Evolutionary conservation across 2,329 filamentous ascomycete genomes (phyloP).

Genomic region (Alternaria brassicicola): DNA sequence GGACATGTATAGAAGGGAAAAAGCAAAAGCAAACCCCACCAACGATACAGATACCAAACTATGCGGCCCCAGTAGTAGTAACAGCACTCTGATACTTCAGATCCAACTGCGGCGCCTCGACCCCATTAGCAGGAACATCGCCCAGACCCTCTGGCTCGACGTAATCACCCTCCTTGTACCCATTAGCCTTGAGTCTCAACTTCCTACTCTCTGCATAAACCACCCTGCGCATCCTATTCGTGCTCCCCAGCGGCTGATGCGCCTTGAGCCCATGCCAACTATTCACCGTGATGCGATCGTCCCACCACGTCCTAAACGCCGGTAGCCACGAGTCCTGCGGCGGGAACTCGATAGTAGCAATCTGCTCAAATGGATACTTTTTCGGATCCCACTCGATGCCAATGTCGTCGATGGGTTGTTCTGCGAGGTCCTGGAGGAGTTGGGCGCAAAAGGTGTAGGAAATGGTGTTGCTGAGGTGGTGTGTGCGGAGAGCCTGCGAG

Average conservation of each 20-base stretch:
- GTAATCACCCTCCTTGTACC: slow-evolving; percentile 44
- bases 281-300: slow-evolving; percentile 50
- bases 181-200: slow-evolving; percentile 49
- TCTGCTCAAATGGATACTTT: slow-evolving; percentile 57
- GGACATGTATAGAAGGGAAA: background rate
- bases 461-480: slow-evolving; percentile 24
- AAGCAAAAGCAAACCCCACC: background rate
- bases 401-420: slow-evolving; percentile 48
- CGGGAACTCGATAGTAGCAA: slow-evolving; percentile 52
- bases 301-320: slow-evolving; percentile 51
- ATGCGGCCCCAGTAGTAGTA: slow-evolving; percentile 21
- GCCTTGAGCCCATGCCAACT: slow-evolving; percentile 50
- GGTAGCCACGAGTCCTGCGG: slow-evolving; percentile 51
- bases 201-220: slow-evolving; percentile 52
- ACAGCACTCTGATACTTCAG: slow-evolving; percentile 26
- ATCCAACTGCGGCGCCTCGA: slow-evolving; percentile 21
- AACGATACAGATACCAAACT: background rate
- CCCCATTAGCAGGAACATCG: slow-evolving; percentile 42
- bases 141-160: slow-evolving; percentile 46
- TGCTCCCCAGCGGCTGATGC: slow-evolving; percentile 50
- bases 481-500: slow-evolving; percentile 29
- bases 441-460: slow-evolving; percentile 53
- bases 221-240: slow-evolving; percentile 50
- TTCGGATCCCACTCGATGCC: slow-evolving; percentile 54
- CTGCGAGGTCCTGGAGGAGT: slow-evolving; percentile 54